A percentile compares a stretch with the other conserved stretches of the same genome.
These are phyloP conservation scores for Hericium erinaceus DNA, from an alignment of 768 basidiomycete genomes.

Conservation along the genomic window DNA sequence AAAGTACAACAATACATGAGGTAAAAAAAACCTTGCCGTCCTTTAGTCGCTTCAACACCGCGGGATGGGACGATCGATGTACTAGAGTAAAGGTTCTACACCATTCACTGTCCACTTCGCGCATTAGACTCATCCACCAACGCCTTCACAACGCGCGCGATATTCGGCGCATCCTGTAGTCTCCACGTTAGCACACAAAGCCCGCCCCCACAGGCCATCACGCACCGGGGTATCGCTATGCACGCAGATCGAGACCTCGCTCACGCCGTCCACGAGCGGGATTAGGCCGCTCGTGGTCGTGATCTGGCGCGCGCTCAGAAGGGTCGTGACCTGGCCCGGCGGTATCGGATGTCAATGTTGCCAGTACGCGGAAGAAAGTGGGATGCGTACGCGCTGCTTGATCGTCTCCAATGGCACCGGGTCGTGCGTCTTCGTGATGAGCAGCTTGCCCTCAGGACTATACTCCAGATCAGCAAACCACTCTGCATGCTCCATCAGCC, in stretches of 20 bases:
- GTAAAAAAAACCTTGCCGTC: too few relatives aligned
- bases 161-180: not conserved
- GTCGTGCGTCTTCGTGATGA: constrained; percentile 43
- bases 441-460: constrained; percentile 40
- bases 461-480: constrained; percentile 67
- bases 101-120: not conserved
- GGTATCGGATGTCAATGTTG: not conserved
- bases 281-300: constrained; percentile 34
- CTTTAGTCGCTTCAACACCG: too few relatives aligned
- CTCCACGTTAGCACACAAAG: not conserved
- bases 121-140: not conserved
- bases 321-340: constrained; percentile 29
- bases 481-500: constrained; percentile 24
- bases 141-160: not conserved
- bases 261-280: constrained; percentile 33
- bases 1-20: too few relatives aligned
- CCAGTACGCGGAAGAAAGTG: constrained; percentile 33
- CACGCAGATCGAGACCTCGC: constrained; percentile 52
- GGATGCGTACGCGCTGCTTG: constrained; percentile 33
- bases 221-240: constrained; percentile 58
- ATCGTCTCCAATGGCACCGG: constrained; percentile 33
- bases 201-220: not conserved
- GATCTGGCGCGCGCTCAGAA: constrained; percentile 36
- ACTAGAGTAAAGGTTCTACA: too few relatives aligned
- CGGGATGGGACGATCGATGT: too few relatives aligned